phyloP scores from a whole-genome alignment of 2,329 filamentous ascomycete genomes.

The Hypomyces rosellus region DNA sequence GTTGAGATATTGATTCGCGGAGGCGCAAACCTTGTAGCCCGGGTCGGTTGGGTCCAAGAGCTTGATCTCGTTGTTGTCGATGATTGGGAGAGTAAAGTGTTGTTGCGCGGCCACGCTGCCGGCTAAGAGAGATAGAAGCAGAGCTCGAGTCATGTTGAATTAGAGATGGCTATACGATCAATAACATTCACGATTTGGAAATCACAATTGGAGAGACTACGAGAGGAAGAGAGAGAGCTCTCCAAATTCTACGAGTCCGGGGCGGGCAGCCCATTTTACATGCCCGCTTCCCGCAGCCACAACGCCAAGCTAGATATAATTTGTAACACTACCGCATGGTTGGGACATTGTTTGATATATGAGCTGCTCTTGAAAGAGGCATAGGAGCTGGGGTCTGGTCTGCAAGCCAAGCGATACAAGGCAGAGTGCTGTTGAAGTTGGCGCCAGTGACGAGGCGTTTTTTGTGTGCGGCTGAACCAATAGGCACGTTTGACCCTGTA shows the following conservation, averaged over 20 bases:
- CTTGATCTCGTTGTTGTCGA: constrained; percentile 17
- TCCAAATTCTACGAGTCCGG: background rate
- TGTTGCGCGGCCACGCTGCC: constrained; percentile 22
- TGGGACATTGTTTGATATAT: constrained; percentile 2
- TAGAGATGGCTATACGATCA: background rate
- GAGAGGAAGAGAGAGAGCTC: background rate
- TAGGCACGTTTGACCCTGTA: background rate
- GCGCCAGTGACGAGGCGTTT: constrained; percentile 2
- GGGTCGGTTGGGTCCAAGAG: constrained; percentile 19
- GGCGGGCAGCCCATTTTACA: constrained; percentile 2
- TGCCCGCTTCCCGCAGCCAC: constrained; percentile 2
- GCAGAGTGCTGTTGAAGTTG: constrained; percentile 1
- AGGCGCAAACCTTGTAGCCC: constrained; percentile 20
- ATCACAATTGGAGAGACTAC: background rate
- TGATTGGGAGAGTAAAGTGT: constrained; percentile 14
- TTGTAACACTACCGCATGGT: background rate
- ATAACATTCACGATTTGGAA: background rate
- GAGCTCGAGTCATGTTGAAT: background rate
- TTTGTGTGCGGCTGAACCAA: constrained; percentile 8
- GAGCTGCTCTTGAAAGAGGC: background rate
- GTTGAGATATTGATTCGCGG: constrained; percentile 16
- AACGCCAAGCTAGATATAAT: background rate
- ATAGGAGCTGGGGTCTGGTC: background rate
- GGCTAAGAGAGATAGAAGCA: constrained; percentile 12
- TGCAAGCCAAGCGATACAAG: constrained; percentile 9